Conservation (phyloP, 1,284 basidiomycete genomes). For the Apiotrichum gamsii region DNA sequence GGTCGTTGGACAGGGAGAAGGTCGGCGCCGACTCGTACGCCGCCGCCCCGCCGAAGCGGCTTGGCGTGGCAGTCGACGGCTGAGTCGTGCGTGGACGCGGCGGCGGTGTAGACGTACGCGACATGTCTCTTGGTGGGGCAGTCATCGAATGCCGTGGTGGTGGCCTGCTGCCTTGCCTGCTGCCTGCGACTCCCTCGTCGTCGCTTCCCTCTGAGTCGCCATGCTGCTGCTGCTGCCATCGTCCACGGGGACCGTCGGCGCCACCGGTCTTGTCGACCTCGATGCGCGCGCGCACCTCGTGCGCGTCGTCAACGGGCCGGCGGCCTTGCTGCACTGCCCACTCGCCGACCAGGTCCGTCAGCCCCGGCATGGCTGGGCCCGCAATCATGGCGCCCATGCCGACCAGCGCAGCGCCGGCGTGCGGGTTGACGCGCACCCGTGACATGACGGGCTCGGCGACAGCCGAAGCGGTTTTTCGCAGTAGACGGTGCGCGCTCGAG, state of each 20-base stretch:
- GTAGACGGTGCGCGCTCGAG: background rate
- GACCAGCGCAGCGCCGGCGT: constrained; percentile 67
- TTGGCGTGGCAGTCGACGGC: constrained; percentile 2
- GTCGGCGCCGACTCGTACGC: constrained; percentile 6
- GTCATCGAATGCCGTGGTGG: constrained; percentile 7
- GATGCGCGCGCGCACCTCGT: constrained; percentile 33
- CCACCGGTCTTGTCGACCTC: constrained; percentile 41
- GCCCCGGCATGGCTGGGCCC: constrained; percentile 68
- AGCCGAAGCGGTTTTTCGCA: background rate
- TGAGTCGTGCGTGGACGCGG: background rate
- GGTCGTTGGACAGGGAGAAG: constrained; percentile 1
- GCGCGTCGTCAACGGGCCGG: constrained; percentile 47
- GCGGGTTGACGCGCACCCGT: constrained; percentile 61
- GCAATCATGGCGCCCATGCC: constrained; percentile 80
- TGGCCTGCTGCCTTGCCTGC: constrained; percentile 2
- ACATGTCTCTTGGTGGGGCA: constrained; percentile 3
- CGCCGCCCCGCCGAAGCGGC: background rate
- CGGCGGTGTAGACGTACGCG: constrained; percentile 5
- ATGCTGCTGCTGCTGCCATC: constrained; percentile 2
- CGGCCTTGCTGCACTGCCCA: constrained; percentile 81
- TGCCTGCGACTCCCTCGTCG: constrained; percentile 38
- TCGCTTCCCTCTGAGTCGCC: constrained; percentile 40
- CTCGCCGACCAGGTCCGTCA: constrained; percentile 67
- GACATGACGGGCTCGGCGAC: constrained; percentile 3
- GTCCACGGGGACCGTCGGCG: constrained; percentile 31